phyloP scores from a whole-genome alignment of 108 stramenopile species.

The Aurantiochytrium sp. region DNA sequence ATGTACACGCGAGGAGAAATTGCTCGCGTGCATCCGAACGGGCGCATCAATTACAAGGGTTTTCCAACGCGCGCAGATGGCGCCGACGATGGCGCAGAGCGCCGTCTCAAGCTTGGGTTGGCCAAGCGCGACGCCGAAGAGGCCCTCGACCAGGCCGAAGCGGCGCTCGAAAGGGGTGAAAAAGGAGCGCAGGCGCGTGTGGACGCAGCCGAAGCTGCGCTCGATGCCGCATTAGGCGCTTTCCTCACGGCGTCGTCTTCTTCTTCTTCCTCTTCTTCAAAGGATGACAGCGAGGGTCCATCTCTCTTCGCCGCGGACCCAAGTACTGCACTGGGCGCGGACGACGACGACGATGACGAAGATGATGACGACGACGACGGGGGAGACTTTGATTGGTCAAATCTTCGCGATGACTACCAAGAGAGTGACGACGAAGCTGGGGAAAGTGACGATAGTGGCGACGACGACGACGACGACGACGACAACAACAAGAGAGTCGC shows the following conservation, averaged over 20 bases:
- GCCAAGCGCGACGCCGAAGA: conserved; percentile 35
- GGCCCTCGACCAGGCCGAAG: conserved; percentile 48
- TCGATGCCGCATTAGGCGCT: conserved; percentile 65
- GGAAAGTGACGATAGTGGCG: neutral
- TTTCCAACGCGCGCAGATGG: conserved; percentile 39
- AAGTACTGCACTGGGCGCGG: conserved; percentile 23
- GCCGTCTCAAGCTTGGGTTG: neutral
- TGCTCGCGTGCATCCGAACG: conserved; percentile 70
- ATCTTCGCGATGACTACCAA: neutral
- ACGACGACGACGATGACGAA: conserved; percentile 22
- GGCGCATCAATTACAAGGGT: conserved; percentile 67
- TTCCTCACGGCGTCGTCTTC: conserved; percentile 55
- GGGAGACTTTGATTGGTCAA: neutral
- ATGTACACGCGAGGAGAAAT: conserved; percentile 70
- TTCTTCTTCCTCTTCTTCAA: neutral
- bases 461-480: conserved; percentile 6
- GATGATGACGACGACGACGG: conserved; percentile 21
- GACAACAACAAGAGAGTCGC: neutral
- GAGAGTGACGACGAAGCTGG: conserved; percentile 45
- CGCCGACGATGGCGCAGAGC: neutral
- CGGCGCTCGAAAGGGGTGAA: conserved; percentile 39
- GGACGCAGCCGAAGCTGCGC: conserved; percentile 49
- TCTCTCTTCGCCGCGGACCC: neutral
- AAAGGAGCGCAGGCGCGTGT: conserved; percentile 47
- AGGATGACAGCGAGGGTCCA: neutral